Base-by-base conservation (phyloP, 169 alveolate species). In the Cryptosporidium felis region DNA sequence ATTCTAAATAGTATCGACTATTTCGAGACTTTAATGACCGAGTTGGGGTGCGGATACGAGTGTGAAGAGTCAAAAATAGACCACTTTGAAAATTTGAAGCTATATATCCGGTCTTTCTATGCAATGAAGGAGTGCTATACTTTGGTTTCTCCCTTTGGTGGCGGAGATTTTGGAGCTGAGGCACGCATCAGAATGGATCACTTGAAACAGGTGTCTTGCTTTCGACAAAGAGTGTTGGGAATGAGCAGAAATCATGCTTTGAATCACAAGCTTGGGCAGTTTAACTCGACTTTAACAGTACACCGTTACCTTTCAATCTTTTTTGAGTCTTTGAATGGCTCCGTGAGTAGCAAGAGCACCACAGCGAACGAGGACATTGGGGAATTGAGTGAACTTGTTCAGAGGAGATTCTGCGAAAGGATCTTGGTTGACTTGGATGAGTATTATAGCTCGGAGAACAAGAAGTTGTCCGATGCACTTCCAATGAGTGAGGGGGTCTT, bases 11-110 rank as follows among this genome's bases (percentile, higher is more conserved):
- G 85, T 53, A 56, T 74, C 23, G 85, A 74, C 23, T 74, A 74
- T 41, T 74, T 74, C 23, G 85, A 74, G 45, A 74, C 85, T 6
- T 53, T 74, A 16, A 36, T 74, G 38, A 74, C 60, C n/a, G 85
- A 74, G 56, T 53, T 74, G 21, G 85, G 85, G 40, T 74, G 85
- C 18, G 85, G 85, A 0, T 74, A 74, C 56, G 85, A 74, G 5
- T 30, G 66, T 53, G 74, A 49, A 18, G 66, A 74, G 32, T 32
- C 65, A 53, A 32, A 49, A 26, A 74, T 74, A 23, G 23, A 34
- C 23, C 56, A 74, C 21, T 74, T 51, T 74, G 85, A 74, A 30
- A 53, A 38, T 36, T 53, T 74, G 12, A 74, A 74, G 41, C 36
- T 56, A 40, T 53, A 74, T 36, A 23, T 74, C 21, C 51, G 67